Evolutionary conservation across 805 yeast genomes (phyloP).

Genomic region (Ogataea philodendri): DNA sequence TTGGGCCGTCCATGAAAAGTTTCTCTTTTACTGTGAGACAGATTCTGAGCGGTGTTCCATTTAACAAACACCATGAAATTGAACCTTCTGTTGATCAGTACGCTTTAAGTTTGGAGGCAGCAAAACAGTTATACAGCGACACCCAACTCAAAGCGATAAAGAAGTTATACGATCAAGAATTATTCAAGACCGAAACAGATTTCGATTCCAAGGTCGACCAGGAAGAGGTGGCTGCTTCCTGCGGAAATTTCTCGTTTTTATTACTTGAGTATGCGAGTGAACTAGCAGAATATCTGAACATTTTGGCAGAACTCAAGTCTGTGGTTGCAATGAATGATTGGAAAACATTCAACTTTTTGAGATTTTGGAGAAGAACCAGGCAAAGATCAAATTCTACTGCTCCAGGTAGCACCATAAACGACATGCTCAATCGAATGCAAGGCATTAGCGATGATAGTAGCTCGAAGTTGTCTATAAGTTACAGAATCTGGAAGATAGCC

Average conservation of each 20-base stretch:
- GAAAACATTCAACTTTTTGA: slow-evolving; percentile 51
- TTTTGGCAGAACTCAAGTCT: slow-evolving; percentile 35
- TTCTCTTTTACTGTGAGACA: slow-evolving; percentile 61
- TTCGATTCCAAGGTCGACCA: slow-evolving; percentile 52
- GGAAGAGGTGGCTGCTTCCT: slow-evolving; percentile 80
- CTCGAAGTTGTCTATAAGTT: slow-evolving; percentile 20
- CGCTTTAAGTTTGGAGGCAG: slow-evolving; percentile 45
- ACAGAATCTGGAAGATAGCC: slow-evolving; percentile 47
- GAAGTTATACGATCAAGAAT: slow-evolving; percentile 53
- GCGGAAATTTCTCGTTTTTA: slow-evolving; percentile 74
- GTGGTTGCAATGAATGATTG: background rate
- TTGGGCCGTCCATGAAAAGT: slow-evolving; percentile 73
- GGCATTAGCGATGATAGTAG: slow-evolving; percentile 11
- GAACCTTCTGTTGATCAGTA: slow-evolving; percentile 42
- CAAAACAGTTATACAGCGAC: slow-evolving; percentile 52
- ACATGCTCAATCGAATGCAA: slow-evolving; percentile 30
- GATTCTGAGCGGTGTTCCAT: slow-evolving; percentile 59
- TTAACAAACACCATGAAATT: slow-evolving; percentile 40
- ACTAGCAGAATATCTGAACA: slow-evolving; percentile 45
- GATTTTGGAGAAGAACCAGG: slow-evolving; percentile 44
- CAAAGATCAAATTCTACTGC: background rate
- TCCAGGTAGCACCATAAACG: slow-evolving; percentile 31
- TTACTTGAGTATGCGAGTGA: slow-evolving; percentile 63
- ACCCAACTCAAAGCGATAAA: slow-evolving; percentile 59
- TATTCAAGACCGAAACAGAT: slow-evolving; percentile 42